phyloP scores from a whole-genome alignment of 2,329 filamentous ascomycete species.

The Xylaria sp. region DNA sequence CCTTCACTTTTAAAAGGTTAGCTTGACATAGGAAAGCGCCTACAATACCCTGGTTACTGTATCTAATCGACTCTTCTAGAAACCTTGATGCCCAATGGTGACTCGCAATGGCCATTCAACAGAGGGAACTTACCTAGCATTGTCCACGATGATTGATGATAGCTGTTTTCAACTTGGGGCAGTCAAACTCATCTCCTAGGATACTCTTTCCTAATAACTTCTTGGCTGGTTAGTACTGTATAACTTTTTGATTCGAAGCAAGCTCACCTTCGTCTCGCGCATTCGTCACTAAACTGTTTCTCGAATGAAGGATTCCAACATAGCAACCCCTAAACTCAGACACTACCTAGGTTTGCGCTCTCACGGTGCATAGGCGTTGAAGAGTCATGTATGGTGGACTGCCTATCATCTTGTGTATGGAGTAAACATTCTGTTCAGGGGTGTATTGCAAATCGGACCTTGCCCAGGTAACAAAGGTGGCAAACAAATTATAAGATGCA shows the following conservation, averaged over 20 bases:
- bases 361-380: background rate
- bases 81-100: background rate
- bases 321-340: background rate
- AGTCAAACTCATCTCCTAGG: conserved; percentile 4
- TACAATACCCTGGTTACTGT: too few species aligned
- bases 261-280: background rate
- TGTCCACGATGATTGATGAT: background rate
- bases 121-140: background rate
- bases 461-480: background rate
- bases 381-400: background rate
- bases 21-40: too few species aligned
- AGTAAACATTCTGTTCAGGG: background rate
- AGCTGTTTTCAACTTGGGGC: background rate
- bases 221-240: conserved; percentile 2
- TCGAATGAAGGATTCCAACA: background rate
- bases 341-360: background rate
- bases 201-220: background rate
- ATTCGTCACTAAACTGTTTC: background rate
- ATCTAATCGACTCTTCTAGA: background rate
- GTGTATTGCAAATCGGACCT: background rate
- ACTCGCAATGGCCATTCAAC: background rate
- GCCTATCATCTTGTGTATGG: background rate
- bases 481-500: background rate
- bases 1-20: too few species aligned
- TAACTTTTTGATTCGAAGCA: background rate